Evolutionary conservation across 2,329 filamentous ascomycete genomes (phyloP).

Genomic region (Ciborinia camelliae): DNA sequence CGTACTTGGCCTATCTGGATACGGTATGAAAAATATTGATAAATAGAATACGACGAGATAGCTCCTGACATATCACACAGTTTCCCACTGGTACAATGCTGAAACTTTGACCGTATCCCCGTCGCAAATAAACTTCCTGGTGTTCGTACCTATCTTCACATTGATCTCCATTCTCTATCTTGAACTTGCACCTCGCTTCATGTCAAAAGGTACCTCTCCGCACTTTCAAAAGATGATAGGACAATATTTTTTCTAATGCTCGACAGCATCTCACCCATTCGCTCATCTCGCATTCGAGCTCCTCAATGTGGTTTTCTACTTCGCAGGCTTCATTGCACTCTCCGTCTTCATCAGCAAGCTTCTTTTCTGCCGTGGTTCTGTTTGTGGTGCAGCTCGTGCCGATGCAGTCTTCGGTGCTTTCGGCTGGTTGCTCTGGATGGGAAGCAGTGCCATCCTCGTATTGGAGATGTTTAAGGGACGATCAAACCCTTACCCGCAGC

Average conservation of each 20-base stretch:
- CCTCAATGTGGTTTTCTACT: slow-evolving; percentile 54
- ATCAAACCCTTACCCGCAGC: slow-evolving; percentile 32
- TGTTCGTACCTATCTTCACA: slow-evolving; percentile 53
- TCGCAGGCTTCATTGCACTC: slow-evolving; percentile 57
- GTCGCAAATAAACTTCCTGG: slow-evolving; percentile 54
- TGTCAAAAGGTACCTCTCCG: slow-evolving; percentile 29
- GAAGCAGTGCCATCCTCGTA: slow-evolving; percentile 45
- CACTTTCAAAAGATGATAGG: background rate
- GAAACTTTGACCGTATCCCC: slow-evolving; percentile 55
- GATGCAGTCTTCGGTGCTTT: slow-evolving; percentile 53
- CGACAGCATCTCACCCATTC: slow-evolving; percentile 47
- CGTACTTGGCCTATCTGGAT: slow-evolving; percentile 48
- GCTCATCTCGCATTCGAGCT: slow-evolving; percentile 49
- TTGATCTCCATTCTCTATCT: slow-evolving; percentile 54
- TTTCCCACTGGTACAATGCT: slow-evolving; percentile 57
- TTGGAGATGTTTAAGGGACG: slow-evolving; percentile 47
- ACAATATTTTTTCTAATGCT: background rate
- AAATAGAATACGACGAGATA: background rate
- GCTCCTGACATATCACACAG: slow-evolving; percentile 40
- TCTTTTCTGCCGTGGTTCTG: slow-evolving; percentile 54
- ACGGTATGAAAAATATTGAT: slow-evolving; percentile 41
- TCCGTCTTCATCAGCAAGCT: slow-evolving; percentile 54
- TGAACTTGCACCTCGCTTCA: slow-evolving; percentile 47
- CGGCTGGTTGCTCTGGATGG: slow-evolving; percentile 53
- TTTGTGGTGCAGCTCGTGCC: slow-evolving; percentile 54